These are phyloP conservation scores for Pseudoperonospora humuli DNA, from an alignment of 352 stramenopile genomes.

Conservation along the genomic window DNA sequence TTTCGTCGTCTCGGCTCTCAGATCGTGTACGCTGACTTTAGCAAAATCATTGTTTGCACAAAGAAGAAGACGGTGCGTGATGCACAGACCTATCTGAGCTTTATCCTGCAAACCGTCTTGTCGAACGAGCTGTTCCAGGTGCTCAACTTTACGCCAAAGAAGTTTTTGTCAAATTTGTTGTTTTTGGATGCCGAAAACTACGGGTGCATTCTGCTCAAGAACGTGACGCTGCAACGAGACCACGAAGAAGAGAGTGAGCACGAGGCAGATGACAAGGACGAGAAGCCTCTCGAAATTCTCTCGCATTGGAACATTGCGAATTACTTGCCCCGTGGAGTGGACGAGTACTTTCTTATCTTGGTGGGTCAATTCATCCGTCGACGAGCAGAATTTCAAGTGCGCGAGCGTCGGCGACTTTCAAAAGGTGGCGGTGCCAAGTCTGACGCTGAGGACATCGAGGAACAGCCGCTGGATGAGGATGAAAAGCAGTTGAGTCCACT, in stretches of 20 bases:
- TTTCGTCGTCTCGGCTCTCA: conserved; percentile 90
- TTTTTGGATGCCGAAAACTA: conserved; percentile 97
- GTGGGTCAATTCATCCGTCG: conserved; percentile 84
- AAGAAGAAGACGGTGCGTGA: conserved; percentile 69
- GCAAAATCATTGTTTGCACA: conserved; percentile 62
- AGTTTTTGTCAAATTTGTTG: conserved; percentile 89
- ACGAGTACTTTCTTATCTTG: conserved; percentile 86
- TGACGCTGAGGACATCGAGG: conserved; percentile 16
- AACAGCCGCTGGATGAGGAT: conserved; percentile 39
- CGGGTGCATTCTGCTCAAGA: conserved; percentile 82
- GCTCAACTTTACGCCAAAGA: conserved; percentile 59
- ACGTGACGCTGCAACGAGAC: conserved; percentile 20
- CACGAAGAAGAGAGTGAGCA: conserved; percentile 20
- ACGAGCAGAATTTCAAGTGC: conserved; percentile 48
- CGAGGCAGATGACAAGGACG: conserved; percentile 14
- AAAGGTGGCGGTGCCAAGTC: conserved; percentile 12
- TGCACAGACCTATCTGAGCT: conserved; percentile 91
- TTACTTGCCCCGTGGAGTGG: conserved; percentile 74
- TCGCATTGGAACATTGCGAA: conserved; percentile 87
- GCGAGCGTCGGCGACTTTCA: conserved; percentile 16
- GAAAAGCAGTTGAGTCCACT: conserved; percentile 46
- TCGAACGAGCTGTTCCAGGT: conserved; percentile 81
- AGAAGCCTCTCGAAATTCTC: conserved; percentile 52
- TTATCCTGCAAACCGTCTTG: conserved; percentile 90
- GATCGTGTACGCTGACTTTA: conserved; percentile 89